Conservation (phyloP, 345 rosid species). For the Eucalyptus decipiens region DNA sequence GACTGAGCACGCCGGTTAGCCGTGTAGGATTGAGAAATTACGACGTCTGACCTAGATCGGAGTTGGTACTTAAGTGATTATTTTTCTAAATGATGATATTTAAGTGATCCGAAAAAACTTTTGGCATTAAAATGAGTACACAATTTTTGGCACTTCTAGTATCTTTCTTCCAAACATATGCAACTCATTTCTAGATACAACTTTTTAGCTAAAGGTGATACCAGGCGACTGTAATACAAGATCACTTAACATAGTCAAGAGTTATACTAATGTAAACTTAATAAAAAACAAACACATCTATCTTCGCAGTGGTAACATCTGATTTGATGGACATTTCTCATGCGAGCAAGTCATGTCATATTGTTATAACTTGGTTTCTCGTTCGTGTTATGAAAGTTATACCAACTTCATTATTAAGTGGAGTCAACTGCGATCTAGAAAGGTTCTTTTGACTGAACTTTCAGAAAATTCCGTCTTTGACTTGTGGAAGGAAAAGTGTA, state of each 20-base stretch:
- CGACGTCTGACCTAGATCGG: rapidly evolving
- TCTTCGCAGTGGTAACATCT: rapidly evolving
- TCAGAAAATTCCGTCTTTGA: not conserved
- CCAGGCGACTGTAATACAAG: rapidly evolving
- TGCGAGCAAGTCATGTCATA: not conserved
- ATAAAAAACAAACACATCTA: not conserved
- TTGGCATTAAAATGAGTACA: no score
- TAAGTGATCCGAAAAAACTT: rapidly evolving
- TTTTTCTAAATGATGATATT: no score
- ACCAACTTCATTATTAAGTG: not conserved
- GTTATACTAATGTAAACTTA: not conserved
- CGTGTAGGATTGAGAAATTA: rapidly evolving
- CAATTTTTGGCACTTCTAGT: rapidly evolving
- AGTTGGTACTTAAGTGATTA: no score
- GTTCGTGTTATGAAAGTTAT: not conserved
- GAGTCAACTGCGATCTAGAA: not conserved
- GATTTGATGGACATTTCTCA: not conserved
- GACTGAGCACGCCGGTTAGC: rapidly evolving
- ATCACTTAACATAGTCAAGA: not conserved
- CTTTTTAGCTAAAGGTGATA: not conserved
- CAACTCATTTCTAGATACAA: not conserved
- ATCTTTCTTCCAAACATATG: no score
- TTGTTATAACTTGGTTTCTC: not conserved
- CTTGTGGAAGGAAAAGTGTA: not conserved
- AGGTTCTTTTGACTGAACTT: not conserved